Evolutionary conservation across 306 rosid genomes (phyloP).

Genomic region (Cucurbita maxima): DNA sequence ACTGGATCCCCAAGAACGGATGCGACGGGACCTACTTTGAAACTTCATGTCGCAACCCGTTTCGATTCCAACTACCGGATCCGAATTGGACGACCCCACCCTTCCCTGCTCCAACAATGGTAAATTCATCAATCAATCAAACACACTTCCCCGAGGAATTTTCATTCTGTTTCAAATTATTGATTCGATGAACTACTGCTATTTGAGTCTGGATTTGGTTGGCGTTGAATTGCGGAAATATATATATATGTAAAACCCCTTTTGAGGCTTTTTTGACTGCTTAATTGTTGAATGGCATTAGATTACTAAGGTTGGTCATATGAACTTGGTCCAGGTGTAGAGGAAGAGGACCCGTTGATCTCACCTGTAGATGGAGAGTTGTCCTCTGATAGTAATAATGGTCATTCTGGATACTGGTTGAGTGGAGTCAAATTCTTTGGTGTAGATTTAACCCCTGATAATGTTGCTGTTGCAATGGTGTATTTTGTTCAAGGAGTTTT

Average conservation of each 20-base stretch:
- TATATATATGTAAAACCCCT: neutral
- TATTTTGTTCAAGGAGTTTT: conserved; percentile 98
- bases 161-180: neutral
- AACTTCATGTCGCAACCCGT: neutral
- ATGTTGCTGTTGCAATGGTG: conserved; percentile 85
- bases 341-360: conserved; percentile 31
- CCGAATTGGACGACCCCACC: neutral
- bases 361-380: conserved; percentile 32
- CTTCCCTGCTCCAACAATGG: neutral
- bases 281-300: neutral
- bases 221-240: neutral
- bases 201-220: neutral
- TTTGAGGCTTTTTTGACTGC: neutral
- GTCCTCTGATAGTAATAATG: neutral
- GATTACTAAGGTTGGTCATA: neutral
- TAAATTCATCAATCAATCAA: neutral
- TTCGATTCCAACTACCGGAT: neutral
- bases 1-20: neutral
- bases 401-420: conserved; percentile 14
- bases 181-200: neutral
- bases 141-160: neutral
- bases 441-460: conserved; percentile 78
- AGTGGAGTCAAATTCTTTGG: conserved; percentile 45
- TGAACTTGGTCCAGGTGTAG: conserved; percentile 34
- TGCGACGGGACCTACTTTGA: neutral